Percentiles rank a stretch among this genome's conserved stretches.
phyloP scores from a whole-genome alignment of 202 grass and related monocot genomes.

The Panicum hallii region DNA sequence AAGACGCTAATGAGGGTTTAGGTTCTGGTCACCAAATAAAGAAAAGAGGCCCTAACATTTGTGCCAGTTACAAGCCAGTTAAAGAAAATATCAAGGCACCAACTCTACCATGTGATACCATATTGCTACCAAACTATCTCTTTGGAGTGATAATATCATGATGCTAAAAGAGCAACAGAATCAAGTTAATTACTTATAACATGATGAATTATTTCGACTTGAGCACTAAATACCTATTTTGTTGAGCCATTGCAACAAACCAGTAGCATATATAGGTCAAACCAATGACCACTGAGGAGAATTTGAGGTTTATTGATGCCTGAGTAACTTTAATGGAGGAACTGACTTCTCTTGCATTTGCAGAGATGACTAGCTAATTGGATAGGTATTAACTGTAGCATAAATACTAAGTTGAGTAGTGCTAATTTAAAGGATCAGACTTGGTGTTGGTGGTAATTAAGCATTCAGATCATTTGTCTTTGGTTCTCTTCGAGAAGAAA shows the following conservation, averaged over 20 bases:
- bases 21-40: neutral
- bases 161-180: neutral
- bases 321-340: neutral
- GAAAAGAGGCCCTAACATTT: neutral
- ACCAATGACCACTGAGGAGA: neutral
- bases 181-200: neutral
- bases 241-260: slow-evolving; percentile 14
- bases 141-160: neutral
- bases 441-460: neutral
- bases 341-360: neutral
- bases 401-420: neutral
- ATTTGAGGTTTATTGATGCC: neutral
- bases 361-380: neutral
- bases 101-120: neutral
- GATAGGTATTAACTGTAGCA: neutral
- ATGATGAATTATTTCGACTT: neutral
- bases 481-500: neutral
- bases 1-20: too few species aligned
- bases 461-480: neutral
- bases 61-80: neutral
- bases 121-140: neutral
- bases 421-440: neutral
- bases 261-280: neutral
- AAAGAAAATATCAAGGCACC: neutral
- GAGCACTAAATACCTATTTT: neutral